These are phyloP conservation scores for Arctium minus DNA, from an alignment of 129 eudicot genomes.

Conservation along the genomic window DNA sequence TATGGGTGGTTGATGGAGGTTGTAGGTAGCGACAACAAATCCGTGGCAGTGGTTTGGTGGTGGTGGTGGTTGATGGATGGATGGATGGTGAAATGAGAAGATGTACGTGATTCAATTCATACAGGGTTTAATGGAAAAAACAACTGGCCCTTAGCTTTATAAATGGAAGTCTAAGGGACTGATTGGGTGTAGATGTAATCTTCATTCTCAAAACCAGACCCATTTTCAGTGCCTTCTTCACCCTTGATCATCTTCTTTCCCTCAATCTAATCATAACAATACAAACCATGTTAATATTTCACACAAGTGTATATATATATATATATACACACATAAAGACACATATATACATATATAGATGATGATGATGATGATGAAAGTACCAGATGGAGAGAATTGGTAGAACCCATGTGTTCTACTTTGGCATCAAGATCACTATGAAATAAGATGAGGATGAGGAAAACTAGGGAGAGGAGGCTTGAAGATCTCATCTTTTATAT, in stretches of 20 bases:
- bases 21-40: background rate
- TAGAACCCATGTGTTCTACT: slow-evolving; percentile 16
- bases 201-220: slow-evolving; percentile 37
- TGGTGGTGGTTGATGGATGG: background rate
- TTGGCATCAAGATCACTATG: slow-evolving; percentile 24
- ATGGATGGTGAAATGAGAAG: background rate
- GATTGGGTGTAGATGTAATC: slow-evolving; percentile 71
- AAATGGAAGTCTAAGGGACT: slow-evolving; percentile 30
- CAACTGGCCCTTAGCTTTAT: background rate
- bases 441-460: slow-evolving; percentile 28
- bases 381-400: slow-evolving; percentile 27
- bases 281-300: slow-evolving; percentile 6
- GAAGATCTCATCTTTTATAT: slow-evolving; percentile 40
- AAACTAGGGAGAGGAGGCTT: slow-evolving; percentile 18
- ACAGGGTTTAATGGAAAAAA: background rate
- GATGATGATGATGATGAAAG: slow-evolving; percentile 10
- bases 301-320: background rate
- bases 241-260: slow-evolving; percentile 20
- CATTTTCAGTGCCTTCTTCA: slow-evolving; percentile 17
- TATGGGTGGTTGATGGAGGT: background rate
- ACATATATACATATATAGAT: background rate
- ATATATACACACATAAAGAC: too few relatives aligned
- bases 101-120: background rate
- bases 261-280: background rate
- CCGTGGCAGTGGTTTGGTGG: background rate